Conservation (phyloP, 441 rosid genomes). For the Bruguiera hainesii region DNA sequence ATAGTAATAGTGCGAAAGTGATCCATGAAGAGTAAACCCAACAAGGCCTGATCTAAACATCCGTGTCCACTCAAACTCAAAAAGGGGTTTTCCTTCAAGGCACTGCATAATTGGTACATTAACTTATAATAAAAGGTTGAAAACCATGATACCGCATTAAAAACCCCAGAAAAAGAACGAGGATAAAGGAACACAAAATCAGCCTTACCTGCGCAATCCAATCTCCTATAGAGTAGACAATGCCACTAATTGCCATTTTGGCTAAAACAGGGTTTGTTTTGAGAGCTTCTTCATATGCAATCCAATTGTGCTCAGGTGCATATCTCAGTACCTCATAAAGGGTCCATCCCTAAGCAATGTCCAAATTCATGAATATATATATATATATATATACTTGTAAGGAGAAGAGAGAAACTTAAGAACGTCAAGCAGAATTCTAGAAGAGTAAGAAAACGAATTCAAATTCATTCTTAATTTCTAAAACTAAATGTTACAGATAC, state of each 20-base stretch:
- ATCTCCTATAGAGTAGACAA: constrained; percentile 83
- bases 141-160: neutral
- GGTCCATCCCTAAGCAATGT: constrained; percentile 81
- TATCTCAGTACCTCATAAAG: constrained; percentile 76
- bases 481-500: too few relatives aligned
- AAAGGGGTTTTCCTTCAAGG: constrained; percentile 76
- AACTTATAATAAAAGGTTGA: constrained; percentile 1
- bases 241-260: constrained; percentile 96
- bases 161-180: neutral
- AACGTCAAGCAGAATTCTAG: too few relatives aligned
- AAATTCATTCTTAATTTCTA: too few relatives aligned
- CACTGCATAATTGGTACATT: constrained; percentile 47
- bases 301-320: constrained; percentile 90
- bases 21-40: constrained; percentile 93
- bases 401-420: too few relatives aligned
- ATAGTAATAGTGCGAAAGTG: constrained; percentile 91
- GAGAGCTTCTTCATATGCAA: constrained; percentile 86
- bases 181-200: neutral
- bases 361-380: constrained; percentile 4
- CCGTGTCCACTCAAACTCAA: constrained; percentile 71
- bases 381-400: too few relatives aligned
- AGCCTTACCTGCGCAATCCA: constrained; percentile 91
- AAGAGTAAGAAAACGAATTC: too few relatives aligned
- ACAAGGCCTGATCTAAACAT: constrained; percentile 89
- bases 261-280: constrained; percentile 86